These are phyloP conservation scores for Mesembryanthemum crystallinum DNA, from an alignment of 148 eudicot genomes.

Conservation along the genomic window DNA sequence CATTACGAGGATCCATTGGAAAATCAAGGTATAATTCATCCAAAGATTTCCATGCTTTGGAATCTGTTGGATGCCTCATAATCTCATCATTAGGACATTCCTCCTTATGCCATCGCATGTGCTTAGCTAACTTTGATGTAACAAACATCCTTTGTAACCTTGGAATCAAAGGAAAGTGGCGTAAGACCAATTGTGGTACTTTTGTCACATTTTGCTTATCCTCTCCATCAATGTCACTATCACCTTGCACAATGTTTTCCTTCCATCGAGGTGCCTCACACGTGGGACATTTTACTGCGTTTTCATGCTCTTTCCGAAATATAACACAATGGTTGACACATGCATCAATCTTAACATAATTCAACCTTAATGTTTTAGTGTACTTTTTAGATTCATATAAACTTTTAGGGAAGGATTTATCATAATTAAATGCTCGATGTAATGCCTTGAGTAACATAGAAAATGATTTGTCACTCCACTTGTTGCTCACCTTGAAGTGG, in stretches of 20 bases:
- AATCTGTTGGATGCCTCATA: not conserved
- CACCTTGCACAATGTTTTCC: no score
- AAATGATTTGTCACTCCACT: no score
- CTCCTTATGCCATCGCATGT: slow-evolving; percentile 1
- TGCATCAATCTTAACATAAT: slow-evolving; percentile 16
- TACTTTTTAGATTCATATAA: no score
- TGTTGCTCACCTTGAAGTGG: no score
- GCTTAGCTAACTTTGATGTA: not conserved
- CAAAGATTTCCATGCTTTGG: not conserved
- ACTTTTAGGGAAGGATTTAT: no score
- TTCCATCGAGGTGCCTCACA: slow-evolving; percentile 7
- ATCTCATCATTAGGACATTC: not conserved
- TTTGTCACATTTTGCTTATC: not conserved
- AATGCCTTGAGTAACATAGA: not conserved
- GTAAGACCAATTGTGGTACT: not conserved
- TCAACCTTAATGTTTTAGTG: slow-evolving; percentile 3
- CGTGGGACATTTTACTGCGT: not conserved
- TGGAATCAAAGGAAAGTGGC: not conserved
- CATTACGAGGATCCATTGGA: no score
- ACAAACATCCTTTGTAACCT: not conserved
- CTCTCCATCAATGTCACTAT: no score
- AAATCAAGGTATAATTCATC: no score
- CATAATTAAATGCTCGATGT: not conserved
- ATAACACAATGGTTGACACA: slow-evolving; percentile 4
- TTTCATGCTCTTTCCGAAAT: slow-evolving; percentile 7